Conservation (phyloP, 1,284 basidiomycete genomes). For the Rhizoctonia solani region DNA sequence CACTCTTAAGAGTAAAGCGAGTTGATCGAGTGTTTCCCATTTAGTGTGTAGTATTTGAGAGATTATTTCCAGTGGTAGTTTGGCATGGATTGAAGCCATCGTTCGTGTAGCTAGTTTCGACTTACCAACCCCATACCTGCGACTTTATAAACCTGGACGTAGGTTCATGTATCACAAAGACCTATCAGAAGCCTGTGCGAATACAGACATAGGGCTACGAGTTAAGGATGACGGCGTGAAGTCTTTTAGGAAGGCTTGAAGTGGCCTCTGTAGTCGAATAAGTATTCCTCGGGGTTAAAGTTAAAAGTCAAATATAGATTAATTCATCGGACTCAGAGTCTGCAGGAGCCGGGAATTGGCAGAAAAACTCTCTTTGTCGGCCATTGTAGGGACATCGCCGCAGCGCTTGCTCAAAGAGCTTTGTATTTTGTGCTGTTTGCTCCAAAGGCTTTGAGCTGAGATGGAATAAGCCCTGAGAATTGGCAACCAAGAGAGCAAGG, state of each 20-base stretch:
- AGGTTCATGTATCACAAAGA: background rate
- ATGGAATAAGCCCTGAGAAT: no score
- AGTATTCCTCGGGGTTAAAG: background rate
- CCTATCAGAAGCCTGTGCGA: no score
- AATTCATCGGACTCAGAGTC: background rate
- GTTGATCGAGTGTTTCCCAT: background rate
- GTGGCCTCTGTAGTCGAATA: slow-evolving; percentile 27
- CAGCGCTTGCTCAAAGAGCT: background rate
- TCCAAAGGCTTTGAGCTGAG: no score
- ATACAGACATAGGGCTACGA: background rate
- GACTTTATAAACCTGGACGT: slow-evolving; percentile 1
- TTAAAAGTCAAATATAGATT: background rate
- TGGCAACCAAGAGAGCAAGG: no score
- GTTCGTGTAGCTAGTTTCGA: background rate
- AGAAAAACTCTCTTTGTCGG: background rate
- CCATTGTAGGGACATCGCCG: background rate
- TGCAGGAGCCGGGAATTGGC: background rate
- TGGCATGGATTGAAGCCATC: slow-evolving; percentile 7
- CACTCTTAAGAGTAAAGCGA: slow-evolving; percentile 2
- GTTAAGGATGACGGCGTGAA: slow-evolving; percentile 29
- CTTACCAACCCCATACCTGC: background rate
- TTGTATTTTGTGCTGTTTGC: no score
- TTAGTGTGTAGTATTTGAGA: slow-evolving; percentile 17
- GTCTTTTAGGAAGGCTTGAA: slow-evolving; percentile 20
- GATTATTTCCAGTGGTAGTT: slow-evolving; percentile 20